Evolutionary conservation across 2,329 filamentous ascomycete genomes (phyloP).

Genomic region (Fusarium papillatum): DNA sequence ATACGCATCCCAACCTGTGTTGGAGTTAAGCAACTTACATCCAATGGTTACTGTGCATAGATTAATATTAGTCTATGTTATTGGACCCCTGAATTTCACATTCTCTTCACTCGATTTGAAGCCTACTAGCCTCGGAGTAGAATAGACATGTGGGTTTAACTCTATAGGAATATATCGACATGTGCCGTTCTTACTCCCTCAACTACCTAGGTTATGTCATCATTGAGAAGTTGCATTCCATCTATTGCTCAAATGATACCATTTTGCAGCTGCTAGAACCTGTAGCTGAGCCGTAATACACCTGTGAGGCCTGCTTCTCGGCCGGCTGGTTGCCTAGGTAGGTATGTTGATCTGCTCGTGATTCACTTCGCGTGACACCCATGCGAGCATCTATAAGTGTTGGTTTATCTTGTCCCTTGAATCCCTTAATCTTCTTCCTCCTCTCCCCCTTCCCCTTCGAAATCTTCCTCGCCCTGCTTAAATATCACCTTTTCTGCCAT

Average conservation of each 20-base stretch:
- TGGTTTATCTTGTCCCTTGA: neutral
- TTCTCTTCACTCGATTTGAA: neutral
- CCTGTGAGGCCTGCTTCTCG: neutral
- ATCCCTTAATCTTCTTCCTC: slow-evolving; percentile 46
- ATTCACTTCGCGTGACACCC: neutral
- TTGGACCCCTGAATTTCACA: neutral
- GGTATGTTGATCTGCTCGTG: neutral
- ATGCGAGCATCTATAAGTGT: slow-evolving; percentile 9
- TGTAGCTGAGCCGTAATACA: neutral
- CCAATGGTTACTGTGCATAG: neutral
- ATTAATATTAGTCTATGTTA: neutral
- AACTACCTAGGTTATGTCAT: neutral
- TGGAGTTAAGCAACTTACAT: neutral
- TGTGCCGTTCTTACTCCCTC: neutral
- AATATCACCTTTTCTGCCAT: slow-evolving; percentile 92
- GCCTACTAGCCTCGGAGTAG: neutral
- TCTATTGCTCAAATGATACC: neutral
- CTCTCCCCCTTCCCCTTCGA: slow-evolving; percentile 56
- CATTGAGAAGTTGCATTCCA: neutral
- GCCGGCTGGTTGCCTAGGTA: neutral
- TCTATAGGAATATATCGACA: neutral
- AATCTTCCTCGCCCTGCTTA: slow-evolving; percentile 76
- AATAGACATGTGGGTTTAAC: neutral
- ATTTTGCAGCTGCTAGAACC: neutral
- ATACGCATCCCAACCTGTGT: neutral